Conservation (phyloP, 202 grass and related monocot genomes). For the Zoysia matrella region DNA sequence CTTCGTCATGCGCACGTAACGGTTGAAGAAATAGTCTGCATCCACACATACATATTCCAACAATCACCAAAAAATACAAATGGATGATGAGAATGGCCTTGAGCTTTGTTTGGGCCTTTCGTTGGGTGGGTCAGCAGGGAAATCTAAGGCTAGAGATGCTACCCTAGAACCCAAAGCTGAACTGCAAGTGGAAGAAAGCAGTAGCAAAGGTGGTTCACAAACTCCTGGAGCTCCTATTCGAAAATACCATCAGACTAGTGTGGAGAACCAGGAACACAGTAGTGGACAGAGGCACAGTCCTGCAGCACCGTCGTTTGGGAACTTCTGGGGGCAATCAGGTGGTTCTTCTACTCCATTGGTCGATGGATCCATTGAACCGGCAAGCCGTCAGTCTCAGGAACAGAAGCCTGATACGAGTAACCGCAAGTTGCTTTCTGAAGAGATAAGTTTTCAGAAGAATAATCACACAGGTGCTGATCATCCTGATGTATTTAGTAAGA, state of each 20-base stretch:
- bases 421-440: conserved; percentile 61
- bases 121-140: conserved; percentile 73
- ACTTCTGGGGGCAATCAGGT: conserved; percentile 62
- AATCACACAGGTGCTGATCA: conserved; percentile 47
- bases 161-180: conserved; percentile 62
- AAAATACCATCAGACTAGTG: conserved; percentile 53
- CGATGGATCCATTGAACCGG: conserved; percentile 46
- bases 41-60: neutral
- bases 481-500: conserved; percentile 60
- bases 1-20: neutral
- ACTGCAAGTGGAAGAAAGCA: conserved; percentile 79
- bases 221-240: conserved; percentile 64
- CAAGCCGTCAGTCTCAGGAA: conserved; percentile 46
- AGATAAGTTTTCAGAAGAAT: conserved; percentile 68
- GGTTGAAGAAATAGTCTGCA: conserved; percentile 23
- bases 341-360: conserved; percentile 33
- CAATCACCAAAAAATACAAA: conserved; percentile 16
- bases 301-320: conserved; percentile 45
- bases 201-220: conserved; percentile 58
- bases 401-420: conserved; percentile 47
- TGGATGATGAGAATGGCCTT: too few species aligned
- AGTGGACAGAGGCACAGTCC: conserved; percentile 64
- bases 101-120: conserved; percentile 86
- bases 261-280: neutral
- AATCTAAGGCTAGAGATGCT: conserved; percentile 62